phyloP scores from a whole-genome alignment of 2,329 filamentous ascomycete genomes.

The Fusarium gaditjirri region DNA sequence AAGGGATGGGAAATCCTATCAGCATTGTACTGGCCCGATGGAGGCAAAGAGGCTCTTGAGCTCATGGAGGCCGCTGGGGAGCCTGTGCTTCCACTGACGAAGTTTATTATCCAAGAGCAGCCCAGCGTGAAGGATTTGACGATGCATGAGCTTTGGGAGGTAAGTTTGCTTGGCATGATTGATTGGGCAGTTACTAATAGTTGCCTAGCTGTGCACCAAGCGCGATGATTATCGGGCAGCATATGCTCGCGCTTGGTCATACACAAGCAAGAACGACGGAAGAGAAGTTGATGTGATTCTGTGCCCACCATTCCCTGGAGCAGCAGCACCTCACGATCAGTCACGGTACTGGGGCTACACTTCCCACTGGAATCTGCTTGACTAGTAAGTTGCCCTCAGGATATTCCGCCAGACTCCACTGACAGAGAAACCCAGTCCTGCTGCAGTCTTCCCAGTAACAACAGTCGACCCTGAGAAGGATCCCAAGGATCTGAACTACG shows the following conservation, averaged over 20 bases:
- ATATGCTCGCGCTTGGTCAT: slow-evolving; percentile 53
- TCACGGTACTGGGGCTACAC: slow-evolving; percentile 72
- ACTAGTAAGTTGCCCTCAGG: slow-evolving; percentile 55
- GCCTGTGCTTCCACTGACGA: slow-evolving; percentile 66
- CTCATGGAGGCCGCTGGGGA: slow-evolving; percentile 65
- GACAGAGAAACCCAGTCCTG: slow-evolving; percentile 50
- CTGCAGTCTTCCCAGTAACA: slow-evolving; percentile 67
- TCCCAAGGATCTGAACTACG: slow-evolving; percentile 37
- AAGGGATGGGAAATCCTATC: slow-evolving; percentile 59
- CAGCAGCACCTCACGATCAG: slow-evolving; percentile 56
- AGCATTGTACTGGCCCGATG: slow-evolving; percentile 68
- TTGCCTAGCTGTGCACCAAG: slow-evolving; percentile 45
- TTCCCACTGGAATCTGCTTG: slow-evolving; percentile 74
- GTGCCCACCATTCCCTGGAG: slow-evolving; percentile 67
- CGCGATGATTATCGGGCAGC: slow-evolving; percentile 54
- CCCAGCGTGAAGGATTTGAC: slow-evolving; percentile 55
- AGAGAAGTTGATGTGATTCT: slow-evolving; percentile 68
- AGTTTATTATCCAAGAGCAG: slow-evolving; percentile 67
- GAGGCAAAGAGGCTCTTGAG: slow-evolving; percentile 62
- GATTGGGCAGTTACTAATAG: rapidly evolving
- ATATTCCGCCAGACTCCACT: background rate
- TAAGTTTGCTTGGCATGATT: background rate
- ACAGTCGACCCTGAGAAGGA: slow-evolving; percentile 44
- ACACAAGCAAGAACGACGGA: slow-evolving; percentile 45
- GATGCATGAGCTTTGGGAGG: slow-evolving; percentile 55